A percentile compares a stretch with the other conserved stretches of the same genome.
Evolutionary conservation across 2,329 filamentous ascomycete species (phyloP).

Genomic region (Parascedosporium putredinis): DNA sequence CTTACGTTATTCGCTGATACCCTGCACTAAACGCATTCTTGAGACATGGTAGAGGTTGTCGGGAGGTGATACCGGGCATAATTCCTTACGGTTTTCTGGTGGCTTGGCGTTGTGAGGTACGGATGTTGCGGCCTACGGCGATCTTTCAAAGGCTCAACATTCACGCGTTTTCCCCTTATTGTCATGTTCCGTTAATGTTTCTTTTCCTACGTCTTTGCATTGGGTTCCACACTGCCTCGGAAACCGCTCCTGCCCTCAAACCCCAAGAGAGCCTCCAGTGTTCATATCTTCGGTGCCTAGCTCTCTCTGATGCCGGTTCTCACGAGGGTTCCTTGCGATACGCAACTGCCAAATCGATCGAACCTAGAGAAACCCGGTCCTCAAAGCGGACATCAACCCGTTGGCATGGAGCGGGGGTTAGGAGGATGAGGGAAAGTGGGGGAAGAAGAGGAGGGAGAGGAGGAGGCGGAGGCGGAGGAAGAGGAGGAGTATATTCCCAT

Average conservation of each 20-base stretch:
- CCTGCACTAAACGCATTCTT: conserved; percentile 44
- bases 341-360: too few relatives aligned
- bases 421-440: too few relatives aligned
- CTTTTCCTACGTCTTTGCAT: not conserved
- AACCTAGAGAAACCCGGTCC: too few relatives aligned
- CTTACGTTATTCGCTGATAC: conserved; percentile 39
- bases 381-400: too few relatives aligned
- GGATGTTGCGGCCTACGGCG: conserved; percentile 16
- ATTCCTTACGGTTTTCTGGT: conserved; percentile 29
- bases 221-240: not conserved
- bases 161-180: conserved; percentile 18
- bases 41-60: conserved; percentile 23
- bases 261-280: too few relatives aligned
- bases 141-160: not conserved
- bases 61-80: conserved; percentile 15
- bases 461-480: too few relatives aligned
- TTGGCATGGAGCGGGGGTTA: too few relatives aligned
- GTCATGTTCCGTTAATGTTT: not conserved
- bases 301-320: too few relatives aligned
- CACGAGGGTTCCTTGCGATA: too few relatives aligned
- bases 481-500: too few relatives aligned
- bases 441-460: too few relatives aligned
- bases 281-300: too few relatives aligned
- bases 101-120: conserved; percentile 33
- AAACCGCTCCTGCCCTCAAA: not conserved